These are phyloP conservation scores for Cladophialophora carrionii DNA, from an alignment of 2,329 filamentous ascomycete genomes.

Conservation along the genomic window DNA sequence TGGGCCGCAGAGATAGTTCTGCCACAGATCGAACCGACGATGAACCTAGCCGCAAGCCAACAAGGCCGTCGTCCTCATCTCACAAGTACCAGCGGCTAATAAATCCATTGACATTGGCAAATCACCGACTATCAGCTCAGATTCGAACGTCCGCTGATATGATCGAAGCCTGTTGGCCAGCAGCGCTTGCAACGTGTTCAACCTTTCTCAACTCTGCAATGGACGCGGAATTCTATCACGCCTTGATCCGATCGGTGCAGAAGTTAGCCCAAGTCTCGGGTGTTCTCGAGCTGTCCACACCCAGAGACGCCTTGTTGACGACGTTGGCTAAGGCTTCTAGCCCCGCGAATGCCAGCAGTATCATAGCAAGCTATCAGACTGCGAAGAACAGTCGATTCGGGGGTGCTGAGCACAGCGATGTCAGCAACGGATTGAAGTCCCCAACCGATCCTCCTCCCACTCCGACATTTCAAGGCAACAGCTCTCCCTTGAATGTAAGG, in stretches of 20 bases:
- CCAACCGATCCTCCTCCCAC: slow-evolving; percentile 27
- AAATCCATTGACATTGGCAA: slow-evolving; percentile 77
- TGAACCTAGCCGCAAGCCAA: slow-evolving; percentile 19
- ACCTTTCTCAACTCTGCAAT: slow-evolving; percentile 91
- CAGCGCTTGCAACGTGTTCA: slow-evolving; percentile 89
- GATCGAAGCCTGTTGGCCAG: slow-evolving; percentile 92
- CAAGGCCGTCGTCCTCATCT: slow-evolving; percentile 23
- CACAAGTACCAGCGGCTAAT: slow-evolving; percentile 74
- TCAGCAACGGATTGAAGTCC: slow-evolving; percentile 21
- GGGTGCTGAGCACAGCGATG: slow-evolving; percentile 16
- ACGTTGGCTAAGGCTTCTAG: slow-evolving; percentile 92
- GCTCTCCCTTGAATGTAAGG: slow-evolving; percentile 73
- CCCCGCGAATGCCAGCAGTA: slow-evolving; percentile 65
- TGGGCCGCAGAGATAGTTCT: slow-evolving; percentile 27
- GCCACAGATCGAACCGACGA: slow-evolving; percentile 38
- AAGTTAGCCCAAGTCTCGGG: slow-evolving; percentile 95
- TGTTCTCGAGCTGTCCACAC: slow-evolving; percentile 78
- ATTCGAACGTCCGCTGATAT: slow-evolving; percentile 78
- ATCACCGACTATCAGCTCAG: slow-evolving; percentile 70
- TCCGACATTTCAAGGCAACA: slow-evolving; percentile 47
- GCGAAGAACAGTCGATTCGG: slow-evolving; percentile 12
- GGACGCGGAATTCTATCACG: slow-evolving; percentile 92
- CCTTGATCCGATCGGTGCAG: slow-evolving; percentile 88
- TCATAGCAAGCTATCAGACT: slow-evolving; percentile 29
- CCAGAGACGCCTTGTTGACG: slow-evolving; percentile 90